Evolutionary conservation across 106 monocot genomes (phyloP), one percentile per base, ranked within the genome.

Genomic region (Allium cepa): DNA sequence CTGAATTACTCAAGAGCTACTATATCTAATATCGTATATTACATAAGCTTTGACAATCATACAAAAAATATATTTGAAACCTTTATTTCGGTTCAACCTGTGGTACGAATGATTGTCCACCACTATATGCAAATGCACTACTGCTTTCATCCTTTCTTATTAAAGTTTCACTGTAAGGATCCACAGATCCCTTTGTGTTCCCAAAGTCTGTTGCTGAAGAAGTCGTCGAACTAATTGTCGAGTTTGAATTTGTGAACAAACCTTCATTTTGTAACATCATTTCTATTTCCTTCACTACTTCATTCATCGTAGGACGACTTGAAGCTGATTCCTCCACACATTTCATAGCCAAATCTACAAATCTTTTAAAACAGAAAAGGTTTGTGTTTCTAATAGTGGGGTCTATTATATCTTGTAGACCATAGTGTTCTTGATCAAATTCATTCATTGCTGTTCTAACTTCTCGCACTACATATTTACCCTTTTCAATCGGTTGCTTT

Each of bases 201-300:
- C 11, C 53, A 49, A 85, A 81, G 9, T 81, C 82, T 28, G 75
- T 77, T 27, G 71, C 60, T 13, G 81, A 84, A 51, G 81, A 75
- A 57, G 80, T 50, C 60, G 71, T 57, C 16, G 84, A 81, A 55
- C 58, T 62, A 57, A 78, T 46, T 64, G 71, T 59, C 13, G 84
- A 81, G 50, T 57, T 62, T 10, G 79, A 73, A 55, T 48, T 71
- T 3, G 74, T 59, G 49, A 56, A 76, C 60, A 79, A 13, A 28
- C 81, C 84, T 49, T 63, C 71, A 17, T 17, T 47, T 14, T 74
- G 76, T 70, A 84, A 17, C 36, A 84, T 76, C 0, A 14, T 62
- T 71, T 88, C 88, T 10, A 88, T 76, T 73, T 81, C 88, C 68
- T 84, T 88, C 58, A 79, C 88, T 26, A 81, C 56, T 22, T 79